Conservation (phyloP, 2,329 filamentous ascomycete species). For the Hymenoscyphus albidus region DNA sequence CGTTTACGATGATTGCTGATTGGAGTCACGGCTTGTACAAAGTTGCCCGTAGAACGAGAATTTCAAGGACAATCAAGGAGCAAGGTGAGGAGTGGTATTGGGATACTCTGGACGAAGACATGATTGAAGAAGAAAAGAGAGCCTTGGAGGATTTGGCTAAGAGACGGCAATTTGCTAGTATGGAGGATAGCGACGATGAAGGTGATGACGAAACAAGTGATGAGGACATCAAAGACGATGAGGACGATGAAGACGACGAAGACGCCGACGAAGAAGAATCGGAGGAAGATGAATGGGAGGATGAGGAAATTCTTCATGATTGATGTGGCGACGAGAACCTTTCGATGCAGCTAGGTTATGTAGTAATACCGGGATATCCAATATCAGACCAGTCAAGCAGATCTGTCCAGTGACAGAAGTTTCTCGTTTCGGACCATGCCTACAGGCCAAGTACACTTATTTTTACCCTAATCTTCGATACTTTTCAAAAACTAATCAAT, state of each 20-base stretch:
- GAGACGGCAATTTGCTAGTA: slow-evolving; percentile 6
- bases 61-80: slow-evolving; percentile 11
- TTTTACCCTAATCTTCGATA: too few relatives aligned
- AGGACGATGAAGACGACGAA: slow-evolving; percentile 11
- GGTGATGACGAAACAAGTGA: background rate
- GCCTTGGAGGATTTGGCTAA: slow-evolving; percentile 1
- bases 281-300: background rate
- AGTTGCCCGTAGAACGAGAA: slow-evolving; percentile 14
- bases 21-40: slow-evolving; percentile 7
- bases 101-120: slow-evolving; percentile 3
- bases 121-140: slow-evolving; percentile 2
- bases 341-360: background rate
- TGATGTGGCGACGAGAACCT: background rate
- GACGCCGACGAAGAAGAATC: background rate
- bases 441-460: background rate
- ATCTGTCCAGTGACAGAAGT: background rate
- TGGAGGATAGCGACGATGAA: slow-evolving; percentile 14
- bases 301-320: slow-evolving; percentile 2
- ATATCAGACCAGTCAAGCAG: background rate
- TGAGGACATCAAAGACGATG: background rate
- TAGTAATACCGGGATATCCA: background rate
- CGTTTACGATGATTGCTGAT: slow-evolving; percentile 11
- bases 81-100: slow-evolving; percentile 9
- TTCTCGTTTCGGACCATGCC: background rate
- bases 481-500: too few relatives aligned